phyloP scores from a whole-genome alignment of 2,329 filamentous ascomycete genomes.

The Fusarium anguioides region DNA sequence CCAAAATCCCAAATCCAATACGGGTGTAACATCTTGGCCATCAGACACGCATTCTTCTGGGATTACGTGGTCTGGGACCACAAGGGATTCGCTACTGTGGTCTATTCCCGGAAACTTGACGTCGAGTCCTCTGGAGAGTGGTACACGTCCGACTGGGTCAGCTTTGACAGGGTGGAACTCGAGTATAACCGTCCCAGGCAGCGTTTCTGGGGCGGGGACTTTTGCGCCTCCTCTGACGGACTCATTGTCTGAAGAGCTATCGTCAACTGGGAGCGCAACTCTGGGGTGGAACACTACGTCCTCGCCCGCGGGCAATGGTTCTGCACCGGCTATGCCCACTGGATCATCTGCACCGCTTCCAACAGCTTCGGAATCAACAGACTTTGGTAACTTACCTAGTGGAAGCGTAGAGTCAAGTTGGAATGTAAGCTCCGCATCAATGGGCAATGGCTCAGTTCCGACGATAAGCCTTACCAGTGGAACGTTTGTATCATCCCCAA shows the following conservation, averaged over 20 bases:
- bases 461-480: neutral
- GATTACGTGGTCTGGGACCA: constrained; percentile 11
- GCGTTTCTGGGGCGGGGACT: constrained; percentile 1
- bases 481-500: neutral
- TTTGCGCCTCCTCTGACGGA: neutral
- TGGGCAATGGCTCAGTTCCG: neutral
- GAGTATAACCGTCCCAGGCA: constrained; percentile 11
- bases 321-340: neutral
- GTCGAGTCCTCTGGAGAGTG: constrained; percentile 7
- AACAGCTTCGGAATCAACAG: neutral
- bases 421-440: neutral
- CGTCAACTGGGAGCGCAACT: no score
- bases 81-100: constrained; percentile 17
- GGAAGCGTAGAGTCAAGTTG: neutral
- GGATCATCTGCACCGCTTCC: neutral
- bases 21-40: neutral
- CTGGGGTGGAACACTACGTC: neutral
- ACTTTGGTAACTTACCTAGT: neutral
- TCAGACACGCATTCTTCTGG: constrained; percentile 6
- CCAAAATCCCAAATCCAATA: neutral
- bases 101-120: constrained; percentile 24
- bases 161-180: constrained; percentile 27
- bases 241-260: neutral
- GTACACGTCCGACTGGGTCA: constrained; percentile 20
- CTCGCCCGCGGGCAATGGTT: neutral